Evolutionary conservation across 1,284 basidiomycete genomes (phyloP).

Genomic region (Cryptococcus depauperatus): DNA sequence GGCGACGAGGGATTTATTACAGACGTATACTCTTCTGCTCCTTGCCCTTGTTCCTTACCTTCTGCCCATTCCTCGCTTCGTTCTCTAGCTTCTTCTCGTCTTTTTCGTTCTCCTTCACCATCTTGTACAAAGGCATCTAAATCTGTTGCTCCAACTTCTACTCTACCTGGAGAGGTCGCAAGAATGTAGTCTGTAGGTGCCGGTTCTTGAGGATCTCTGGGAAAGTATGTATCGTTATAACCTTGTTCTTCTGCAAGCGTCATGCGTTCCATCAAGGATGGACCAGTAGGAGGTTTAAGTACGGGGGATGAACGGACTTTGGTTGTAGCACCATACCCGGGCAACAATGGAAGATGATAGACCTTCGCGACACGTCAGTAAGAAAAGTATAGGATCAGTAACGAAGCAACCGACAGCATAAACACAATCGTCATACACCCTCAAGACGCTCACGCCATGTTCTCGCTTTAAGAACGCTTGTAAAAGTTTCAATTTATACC

Average conservation of each 20-base stretch:
- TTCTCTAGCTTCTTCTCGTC: constrained; percentile 5
- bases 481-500: constrained; percentile 69
- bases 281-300: constrained; percentile 53
- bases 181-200: constrained; percentile 42
- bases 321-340: constrained; percentile 78
- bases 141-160: neutral
- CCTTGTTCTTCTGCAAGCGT: constrained; percentile 82
- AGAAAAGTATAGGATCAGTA: constrained; percentile 4
- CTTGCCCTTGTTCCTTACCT: too few species aligned
- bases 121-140: neutral
- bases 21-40: too few species aligned
- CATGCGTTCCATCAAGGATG: constrained; percentile 56
- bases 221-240: constrained; percentile 78
- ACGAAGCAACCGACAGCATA: constrained; percentile 61
- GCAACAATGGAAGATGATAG: constrained; percentile 83
- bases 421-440: constrained; percentile 86
- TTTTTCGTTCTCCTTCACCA: constrained; percentile 9
- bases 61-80: too few species aligned
- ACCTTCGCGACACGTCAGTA: constrained; percentile 49
- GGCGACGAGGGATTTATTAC: neutral
- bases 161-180: constrained; percentile 27
- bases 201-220: constrained; percentile 14
- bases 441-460: constrained; percentile 73
- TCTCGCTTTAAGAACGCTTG: constrained; percentile 78
- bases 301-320: constrained; percentile 75